A percentile compares a stretch with the other conserved stretches of the same genome.
Evolutionary conservation across 1,284 basidiomycete genomes (phyloP).

Genomic region (Pterulicium gracile): DNA sequence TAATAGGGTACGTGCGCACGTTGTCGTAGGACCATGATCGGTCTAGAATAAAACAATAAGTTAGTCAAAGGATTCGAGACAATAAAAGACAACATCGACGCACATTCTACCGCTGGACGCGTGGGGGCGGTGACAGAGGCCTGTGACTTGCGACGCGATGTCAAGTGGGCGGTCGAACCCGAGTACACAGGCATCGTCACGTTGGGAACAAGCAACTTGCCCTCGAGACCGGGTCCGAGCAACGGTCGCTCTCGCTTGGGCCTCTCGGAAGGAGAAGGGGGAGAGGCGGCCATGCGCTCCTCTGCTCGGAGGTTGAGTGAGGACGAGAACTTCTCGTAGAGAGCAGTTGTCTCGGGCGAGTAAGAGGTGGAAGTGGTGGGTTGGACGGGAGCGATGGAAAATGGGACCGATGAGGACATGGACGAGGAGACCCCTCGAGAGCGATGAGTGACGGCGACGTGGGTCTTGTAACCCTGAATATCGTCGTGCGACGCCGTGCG

Average conservation of each 20-base stretch:
- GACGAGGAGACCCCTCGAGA: too few species aligned
- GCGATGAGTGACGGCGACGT: neutral
- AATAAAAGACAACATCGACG: slow-evolving; percentile 11
- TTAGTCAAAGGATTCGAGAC: slow-evolving; percentile 4
- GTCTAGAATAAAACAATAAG: slow-evolving; percentile 22
- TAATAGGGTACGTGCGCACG: slow-evolving; percentile 50
- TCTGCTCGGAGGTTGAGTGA: slow-evolving; percentile 41
- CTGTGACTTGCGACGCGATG: slow-evolving; percentile 6
- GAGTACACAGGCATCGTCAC: slow-evolving; percentile 42
- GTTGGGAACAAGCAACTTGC: slow-evolving; percentile 55
- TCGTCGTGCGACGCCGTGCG: slow-evolving; percentile 14
- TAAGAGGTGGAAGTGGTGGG: slow-evolving; percentile 16
- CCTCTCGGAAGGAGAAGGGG: slow-evolving; percentile 11
- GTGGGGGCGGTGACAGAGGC: slow-evolving; percentile 2
- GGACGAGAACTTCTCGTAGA: slow-evolving; percentile 42
- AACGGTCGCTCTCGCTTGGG: slow-evolving; percentile 37
- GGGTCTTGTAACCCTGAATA: slow-evolving; percentile 4
- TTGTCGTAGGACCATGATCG: slow-evolving; percentile 67
- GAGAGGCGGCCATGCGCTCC: slow-evolving; percentile 26
- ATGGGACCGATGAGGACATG: neutral
- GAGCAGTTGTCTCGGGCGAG: slow-evolving; percentile 30
- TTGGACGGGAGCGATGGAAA: slow-evolving; percentile 12
- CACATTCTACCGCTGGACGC: slow-evolving; percentile 27
- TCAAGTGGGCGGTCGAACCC: slow-evolving; percentile 26
- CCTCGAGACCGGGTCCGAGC: slow-evolving; percentile 44